phyloP scores from a whole-genome alignment of 345 rosid species.

The Reutealis trisperma region DNA sequence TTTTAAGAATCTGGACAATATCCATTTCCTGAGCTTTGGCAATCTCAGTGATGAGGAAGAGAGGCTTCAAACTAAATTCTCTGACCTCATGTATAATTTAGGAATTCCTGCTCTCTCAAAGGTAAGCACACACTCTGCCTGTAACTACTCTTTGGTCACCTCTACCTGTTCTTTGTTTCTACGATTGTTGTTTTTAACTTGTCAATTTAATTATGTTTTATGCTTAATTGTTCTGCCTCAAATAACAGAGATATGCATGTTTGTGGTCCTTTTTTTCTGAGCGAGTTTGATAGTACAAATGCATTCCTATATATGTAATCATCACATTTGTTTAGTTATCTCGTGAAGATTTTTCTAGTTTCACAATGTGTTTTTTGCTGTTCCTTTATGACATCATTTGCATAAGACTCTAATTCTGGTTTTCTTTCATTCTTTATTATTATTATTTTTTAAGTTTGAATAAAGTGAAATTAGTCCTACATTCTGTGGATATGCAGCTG shows the following conservation, averaged over 20 bases:
- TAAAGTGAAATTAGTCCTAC: neutral
- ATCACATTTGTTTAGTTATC: neutral
- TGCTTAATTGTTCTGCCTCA: neutral
- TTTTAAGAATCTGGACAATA: slow-evolving; percentile 54
- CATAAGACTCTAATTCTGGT: neutral
- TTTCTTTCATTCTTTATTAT: neutral
- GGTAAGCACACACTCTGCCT: slow-evolving; percentile 40
- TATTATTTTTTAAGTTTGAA: neutral
- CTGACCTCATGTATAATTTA: slow-evolving; percentile 57
- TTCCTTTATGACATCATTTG: neutral
- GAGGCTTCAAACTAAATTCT: slow-evolving; percentile 51
- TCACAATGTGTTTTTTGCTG: neutral
- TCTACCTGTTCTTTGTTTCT: neutral
- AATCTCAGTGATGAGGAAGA: slow-evolving; percentile 53
- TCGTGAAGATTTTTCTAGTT: neutral
- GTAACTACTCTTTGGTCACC: neutral
- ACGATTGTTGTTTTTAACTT: neutral
- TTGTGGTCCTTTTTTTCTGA: neutral
- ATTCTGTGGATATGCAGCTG: neutral
- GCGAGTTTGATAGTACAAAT: neutral
- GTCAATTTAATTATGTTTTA: neutral
- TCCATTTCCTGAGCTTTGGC: slow-evolving; percentile 70
- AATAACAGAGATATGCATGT: neutral
- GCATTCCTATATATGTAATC: neutral
- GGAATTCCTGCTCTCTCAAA: slow-evolving; percentile 82